Percentiles rank a stretch among this genome's conserved stretches.
phyloP scores from a whole-genome alignment of 345 rosid genomes.

The Carallia pectinifolia region DNA sequence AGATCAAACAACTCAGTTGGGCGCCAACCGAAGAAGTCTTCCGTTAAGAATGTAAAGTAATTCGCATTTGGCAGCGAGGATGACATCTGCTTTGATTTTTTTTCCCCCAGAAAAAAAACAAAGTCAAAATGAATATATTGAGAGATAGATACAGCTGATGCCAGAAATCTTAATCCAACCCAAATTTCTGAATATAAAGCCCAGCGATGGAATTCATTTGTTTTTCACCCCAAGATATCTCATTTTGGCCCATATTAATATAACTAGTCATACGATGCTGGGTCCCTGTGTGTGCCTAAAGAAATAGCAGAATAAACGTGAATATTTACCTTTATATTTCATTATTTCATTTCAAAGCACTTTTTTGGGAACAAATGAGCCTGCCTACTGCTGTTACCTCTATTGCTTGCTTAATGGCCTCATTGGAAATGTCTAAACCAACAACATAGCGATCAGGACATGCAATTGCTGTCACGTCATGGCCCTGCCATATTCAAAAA shows the following conservation, averaged over 20 bases:
- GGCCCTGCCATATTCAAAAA: conserved; percentile 48
- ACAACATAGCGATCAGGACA: conserved; percentile 64
- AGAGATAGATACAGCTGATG: neutral
- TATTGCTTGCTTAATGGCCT: conserved; percentile 52
- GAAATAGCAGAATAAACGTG: neutral
- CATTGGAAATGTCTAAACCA: conserved; percentile 70
- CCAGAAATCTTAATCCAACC: neutral
- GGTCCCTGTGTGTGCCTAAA: neutral
- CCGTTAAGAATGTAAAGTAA: conserved; percentile 47
- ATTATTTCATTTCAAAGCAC: neutral
- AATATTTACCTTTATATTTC: neutral
- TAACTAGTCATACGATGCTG: neutral
- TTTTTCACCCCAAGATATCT: too few species aligned
- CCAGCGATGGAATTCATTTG: too few species aligned
- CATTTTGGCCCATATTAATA: too few species aligned
- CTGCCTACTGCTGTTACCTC: conserved; percentile 40
- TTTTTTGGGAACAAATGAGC: neutral
- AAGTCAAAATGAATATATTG: neutral
- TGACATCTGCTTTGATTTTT: conserved; percentile 44
- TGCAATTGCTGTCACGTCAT: conserved; percentile 80
- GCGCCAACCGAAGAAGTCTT: conserved; percentile 79
- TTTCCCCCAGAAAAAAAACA: neutral
- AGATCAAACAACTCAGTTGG: conserved; percentile 62
- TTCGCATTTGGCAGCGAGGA: conserved; percentile 53
- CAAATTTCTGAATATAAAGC: too few species aligned